Evolutionary conservation across 1,284 basidiomycete species (phyloP).

Genomic region (Fistulinella staudtii): DNA sequence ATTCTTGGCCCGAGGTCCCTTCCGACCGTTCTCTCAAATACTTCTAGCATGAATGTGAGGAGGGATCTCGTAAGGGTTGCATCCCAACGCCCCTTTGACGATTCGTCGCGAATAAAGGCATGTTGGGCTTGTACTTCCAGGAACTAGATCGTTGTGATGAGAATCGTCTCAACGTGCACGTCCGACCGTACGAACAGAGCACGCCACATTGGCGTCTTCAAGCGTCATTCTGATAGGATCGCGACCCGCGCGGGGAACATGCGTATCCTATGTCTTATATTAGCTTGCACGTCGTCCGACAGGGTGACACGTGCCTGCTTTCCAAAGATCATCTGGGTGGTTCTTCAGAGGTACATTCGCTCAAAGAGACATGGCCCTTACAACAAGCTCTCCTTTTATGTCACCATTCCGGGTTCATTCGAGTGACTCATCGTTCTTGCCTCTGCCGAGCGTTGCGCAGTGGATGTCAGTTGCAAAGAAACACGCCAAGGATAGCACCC

Average conservation of each 20-base stretch:
- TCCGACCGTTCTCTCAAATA: conserved; percentile 84
- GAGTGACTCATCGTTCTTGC: conserved; percentile 77
- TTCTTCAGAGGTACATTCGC: not conserved
- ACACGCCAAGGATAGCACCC: conserved; percentile 82
- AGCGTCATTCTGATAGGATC: conserved; percentile 79
- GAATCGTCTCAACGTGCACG: not conserved
- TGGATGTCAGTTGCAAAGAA: conserved; percentile 94
- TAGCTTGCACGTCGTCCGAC: not conserved
- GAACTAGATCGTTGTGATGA: conserved; percentile 72
- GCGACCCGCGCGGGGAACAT: conserved; percentile 80
- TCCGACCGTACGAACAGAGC: conserved; percentile 50
- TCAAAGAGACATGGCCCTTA: conserved; percentile 35
- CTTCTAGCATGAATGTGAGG: conserved; percentile 87
- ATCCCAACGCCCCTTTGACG: conserved; percentile 90
- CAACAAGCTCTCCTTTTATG: conserved; percentile 81
- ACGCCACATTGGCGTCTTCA: conserved; percentile 70
- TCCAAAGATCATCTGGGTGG: conserved; percentile 81
- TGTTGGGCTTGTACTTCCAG: conserved; percentile 92
- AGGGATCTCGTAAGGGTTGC: conserved; percentile 80
- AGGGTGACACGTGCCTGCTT: conserved; percentile 72
- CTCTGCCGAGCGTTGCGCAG: conserved; percentile 80
- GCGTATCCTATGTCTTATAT: conserved; percentile 61
- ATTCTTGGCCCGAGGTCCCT: conserved; percentile 74
- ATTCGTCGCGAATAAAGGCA: conserved; percentile 89
- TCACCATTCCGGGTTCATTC: conserved; percentile 69